Base-by-base conservation (phyloP, 2,329 filamentous ascomycete species). In the Colletotrichum cordylinicola region DNA sequence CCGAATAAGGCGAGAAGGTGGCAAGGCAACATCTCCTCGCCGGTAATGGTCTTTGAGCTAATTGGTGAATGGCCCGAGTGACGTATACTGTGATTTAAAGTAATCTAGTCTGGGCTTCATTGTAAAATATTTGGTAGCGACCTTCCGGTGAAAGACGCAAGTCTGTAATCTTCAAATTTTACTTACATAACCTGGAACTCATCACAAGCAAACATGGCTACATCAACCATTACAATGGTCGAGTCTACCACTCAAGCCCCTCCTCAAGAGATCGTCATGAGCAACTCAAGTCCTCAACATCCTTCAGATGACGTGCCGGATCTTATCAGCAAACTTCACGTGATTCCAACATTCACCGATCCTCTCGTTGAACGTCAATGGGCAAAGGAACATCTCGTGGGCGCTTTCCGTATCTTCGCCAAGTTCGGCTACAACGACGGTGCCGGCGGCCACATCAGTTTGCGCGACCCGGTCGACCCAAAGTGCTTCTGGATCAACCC, bases 71-170 rank as follows among this genome's bases (percentile, higher is more conserved):
- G n/a, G 0, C 43, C n/a, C 12, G 43, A 52, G 12, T 52, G n/a
- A 18, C 18, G 12, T 48, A 48, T n/a, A 48, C 39, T n/a, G 39
- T 13, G 43, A 52, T 52, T 21, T 52, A 21, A 52, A 52, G n/a
- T 3, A 52, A 52, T 52, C n/a, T 10, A 21, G 21, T 13, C 43
- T 21, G 10, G 12, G 10, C 43, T 52, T 13, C 12, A 52, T 52
- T 21, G 2, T 2, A 12, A 52, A 13, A 4, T 24, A 13, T 21
- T 13, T 21, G 10, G n/a, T 52, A 13, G 43, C n/a, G 10, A 4
- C n/a, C 3, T 52, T 52, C 0, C 12, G 1, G 0, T 21, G 43
- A 4, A 52, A 52, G 10, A 24, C n/a, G 12, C 10, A n/a, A 24
- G 43, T 21, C 21, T 52, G n/a, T 6, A 21, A 21, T 52, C 6